Base-by-base conservation (phyloP, 192 early-diverging fungal genomes). In the Jimgerdemannia lactiflua region DNA sequence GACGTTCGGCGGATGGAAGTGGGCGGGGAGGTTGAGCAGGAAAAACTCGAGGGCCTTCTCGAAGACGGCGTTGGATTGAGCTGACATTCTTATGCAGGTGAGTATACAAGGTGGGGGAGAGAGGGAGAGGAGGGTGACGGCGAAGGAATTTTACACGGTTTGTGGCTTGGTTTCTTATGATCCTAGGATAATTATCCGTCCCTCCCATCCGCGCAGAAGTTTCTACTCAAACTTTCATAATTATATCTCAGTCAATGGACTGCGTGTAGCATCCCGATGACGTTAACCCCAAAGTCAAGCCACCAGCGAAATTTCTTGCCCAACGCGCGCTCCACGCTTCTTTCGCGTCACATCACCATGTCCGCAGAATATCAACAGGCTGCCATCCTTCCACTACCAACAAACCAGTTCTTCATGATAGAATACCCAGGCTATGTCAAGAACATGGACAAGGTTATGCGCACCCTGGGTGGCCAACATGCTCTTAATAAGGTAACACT, bases 341-440 rank as follows among this genome's bases (percentile, higher is more conserved):
- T 29, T 29, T 29, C 29, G 29, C 29, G 29, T 29, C 29, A 59
- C 14, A 59, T 14, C 6, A 59, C 14, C 6, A 59, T 59, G 49
- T 59, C 49, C 14, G 49, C 49, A 59, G 49, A 59, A 14, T 59
- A 59, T 14, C 8, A 59, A 59, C 14, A 6, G 14, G 8, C n/a
- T 18, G 10, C 9, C 11, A 18, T n/a, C 19, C 19, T 17, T 4
- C 68, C 17, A n/a, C 68, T 69, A 6, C 49, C 49, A 59, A 59
- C 49, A 59, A 59, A 71, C 74, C 74, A 80, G 41, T 83, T 88
- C 68, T 79, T 82, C 73, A 79, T 80, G 9, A 75, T 89, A 54
- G 84, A 89, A 43, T 82, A 84, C 49, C 87, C 87, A 11, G 87
- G 87, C 59, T 85, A 77, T 71, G 71, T 89, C 7, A 70, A 75